Evolutionary conservation across 169 alveolate genomes (phyloP).

Genomic region (Ophryocystis elektroscirrha): DNA sequence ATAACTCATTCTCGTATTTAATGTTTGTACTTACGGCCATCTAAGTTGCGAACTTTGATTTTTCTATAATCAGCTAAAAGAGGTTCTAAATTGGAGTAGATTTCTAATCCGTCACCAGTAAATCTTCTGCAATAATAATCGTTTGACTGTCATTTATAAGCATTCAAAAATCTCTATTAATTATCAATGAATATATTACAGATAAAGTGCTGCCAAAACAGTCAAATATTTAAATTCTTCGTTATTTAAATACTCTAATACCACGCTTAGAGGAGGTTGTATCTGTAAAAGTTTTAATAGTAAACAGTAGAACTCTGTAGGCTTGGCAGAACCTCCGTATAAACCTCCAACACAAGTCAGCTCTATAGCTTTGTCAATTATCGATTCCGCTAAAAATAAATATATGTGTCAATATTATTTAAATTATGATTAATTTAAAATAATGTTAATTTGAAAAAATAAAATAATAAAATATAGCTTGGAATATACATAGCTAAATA

Average conservation of each 20-base stretch:
- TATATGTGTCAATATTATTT: neutral
- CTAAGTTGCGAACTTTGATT: too few relatives aligned
- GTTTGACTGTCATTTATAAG: too few relatives aligned
- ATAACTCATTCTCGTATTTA: too few relatives aligned
- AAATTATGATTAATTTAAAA: neutral
- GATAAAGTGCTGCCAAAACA: conserved; percentile 70
- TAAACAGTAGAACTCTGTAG: conserved; percentile 72
- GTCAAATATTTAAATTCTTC: conserved; percentile 71
- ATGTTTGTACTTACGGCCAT: too few relatives aligned
- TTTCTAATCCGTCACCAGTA: too few relatives aligned
- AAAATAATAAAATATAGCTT: neutral
- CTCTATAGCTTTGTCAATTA: conserved; percentile 73
- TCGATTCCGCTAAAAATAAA: conserved; percentile 47
- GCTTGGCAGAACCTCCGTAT: conserved; percentile 70
- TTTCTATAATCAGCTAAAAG: too few relatives aligned
- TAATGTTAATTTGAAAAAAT: neutral
- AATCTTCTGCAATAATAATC: too few relatives aligned
- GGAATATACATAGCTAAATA: neutral
- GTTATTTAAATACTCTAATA: conserved; percentile 64
- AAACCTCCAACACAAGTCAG: conserved; percentile 76
- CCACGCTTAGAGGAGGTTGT: conserved; percentile 67
- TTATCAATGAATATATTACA: conserved; percentile 13
- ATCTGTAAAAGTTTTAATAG: conserved; percentile 70
- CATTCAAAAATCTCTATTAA: too few relatives aligned
- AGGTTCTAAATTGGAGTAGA: too few relatives aligned